Conservation (phyloP, 2,329 filamentous ascomycete species). For the Xylaria sp. region DNA sequence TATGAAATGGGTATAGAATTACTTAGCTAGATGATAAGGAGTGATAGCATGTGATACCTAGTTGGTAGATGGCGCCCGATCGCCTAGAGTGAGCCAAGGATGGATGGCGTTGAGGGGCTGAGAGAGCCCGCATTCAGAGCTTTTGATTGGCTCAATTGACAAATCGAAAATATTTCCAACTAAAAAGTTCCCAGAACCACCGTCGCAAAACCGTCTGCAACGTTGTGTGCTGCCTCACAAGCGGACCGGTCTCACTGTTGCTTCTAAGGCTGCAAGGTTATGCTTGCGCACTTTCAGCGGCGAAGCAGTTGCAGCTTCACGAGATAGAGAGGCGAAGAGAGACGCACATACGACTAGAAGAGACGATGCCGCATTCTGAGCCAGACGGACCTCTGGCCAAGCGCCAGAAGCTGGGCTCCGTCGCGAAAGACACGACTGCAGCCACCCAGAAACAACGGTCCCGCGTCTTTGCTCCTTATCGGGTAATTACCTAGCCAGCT, state of each 20-base stretch:
- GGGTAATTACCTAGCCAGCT: conserved; percentile 72
- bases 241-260: not conserved
- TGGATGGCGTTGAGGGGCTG: conserved; percentile 14
- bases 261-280: not conserved
- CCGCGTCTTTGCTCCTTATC: conserved; percentile 90
- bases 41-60: not conserved
- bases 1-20: not conserved
- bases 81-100: not conserved
- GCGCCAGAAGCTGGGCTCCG: conserved; percentile 73
- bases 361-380: conserved; percentile 66
- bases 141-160: conserved; percentile 30
- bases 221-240: not conserved
- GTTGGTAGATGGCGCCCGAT: not conserved
- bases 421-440: conserved; percentile 51
- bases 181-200: conserved; percentile 23
- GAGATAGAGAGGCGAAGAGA: not conserved
- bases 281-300: not conserved
- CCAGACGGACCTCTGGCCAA: conserved; percentile 74
- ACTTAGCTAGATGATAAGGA: not conserved
- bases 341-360: not conserved
- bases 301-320: not conserved
- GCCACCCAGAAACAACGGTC: conserved; percentile 68
- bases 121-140: not conserved
- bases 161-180: conserved; percentile 26
- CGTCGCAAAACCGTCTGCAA: not conserved